A percentile compares a stretch with the other conserved stretches of the same genome.
Conservation (phyloP, 2,329 filamentous ascomycete genomes). For the Penicillium sp. region DNA sequence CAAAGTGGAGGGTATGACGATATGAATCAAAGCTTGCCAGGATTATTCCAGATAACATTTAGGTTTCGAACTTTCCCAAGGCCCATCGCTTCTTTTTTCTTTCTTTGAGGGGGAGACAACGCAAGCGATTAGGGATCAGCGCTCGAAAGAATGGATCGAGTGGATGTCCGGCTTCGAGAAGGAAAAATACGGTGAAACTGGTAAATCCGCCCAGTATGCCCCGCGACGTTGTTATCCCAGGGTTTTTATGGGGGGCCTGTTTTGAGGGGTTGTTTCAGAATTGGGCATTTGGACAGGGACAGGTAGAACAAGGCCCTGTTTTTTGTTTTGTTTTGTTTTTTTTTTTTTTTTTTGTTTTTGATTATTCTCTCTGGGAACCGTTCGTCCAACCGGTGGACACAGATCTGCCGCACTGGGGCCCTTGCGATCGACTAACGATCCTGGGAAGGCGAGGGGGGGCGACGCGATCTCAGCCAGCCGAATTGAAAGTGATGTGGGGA, state of each 20-base stretch:
- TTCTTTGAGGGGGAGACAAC: not conserved
- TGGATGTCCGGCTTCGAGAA: conserved; percentile 17
- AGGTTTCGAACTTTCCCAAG: not conserved
- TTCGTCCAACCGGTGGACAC: conserved; percentile 21
- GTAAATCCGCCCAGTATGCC: not conserved
- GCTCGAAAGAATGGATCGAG: conserved; percentile 9
- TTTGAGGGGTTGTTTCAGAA: conserved; percentile 1
- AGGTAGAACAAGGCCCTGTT: not conserved
- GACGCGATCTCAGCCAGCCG: conserved; percentile 24
- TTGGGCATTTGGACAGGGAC: not conserved
- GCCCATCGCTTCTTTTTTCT: not conserved
- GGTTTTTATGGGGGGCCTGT: not conserved
- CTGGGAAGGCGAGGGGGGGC: conserved; percentile 16
- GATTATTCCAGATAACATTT: conserved; percentile 1
- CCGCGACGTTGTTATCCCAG: not conserved
- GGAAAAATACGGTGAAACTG: not conserved
- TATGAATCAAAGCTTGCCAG: conserved; percentile 14
- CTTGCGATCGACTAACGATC: conserved; percentile 22
- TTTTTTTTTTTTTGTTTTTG: not conserved
- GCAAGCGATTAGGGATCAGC: conserved; percentile 3
- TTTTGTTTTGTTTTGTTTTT: conserved; percentile 2
- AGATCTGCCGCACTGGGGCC: conserved; percentile 21
- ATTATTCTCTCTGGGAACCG: not conserved
- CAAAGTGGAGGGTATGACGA: conserved; percentile 18
- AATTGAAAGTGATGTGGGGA: conserved; percentile 24